These are phyloP conservation scores for Amanita thiersii DNA, from an alignment of 768 basidiomycete species.

Conservation along the genomic window DNA sequence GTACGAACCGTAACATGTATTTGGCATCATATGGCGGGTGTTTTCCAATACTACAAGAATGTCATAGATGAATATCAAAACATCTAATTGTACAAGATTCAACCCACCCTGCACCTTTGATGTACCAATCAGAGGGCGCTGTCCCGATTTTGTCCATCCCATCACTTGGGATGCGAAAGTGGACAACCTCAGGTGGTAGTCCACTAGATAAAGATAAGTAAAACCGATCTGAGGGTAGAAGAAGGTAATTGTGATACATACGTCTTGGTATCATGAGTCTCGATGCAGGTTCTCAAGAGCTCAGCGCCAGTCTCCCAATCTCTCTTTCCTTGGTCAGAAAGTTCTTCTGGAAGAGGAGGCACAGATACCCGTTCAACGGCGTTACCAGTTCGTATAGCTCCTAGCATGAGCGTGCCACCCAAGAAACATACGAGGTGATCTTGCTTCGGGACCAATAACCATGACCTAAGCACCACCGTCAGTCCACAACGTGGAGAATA, in stretches of 20 bases:
- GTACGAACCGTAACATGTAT: slow-evolving; percentile 75
- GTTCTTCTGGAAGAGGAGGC: slow-evolving; percentile 56
- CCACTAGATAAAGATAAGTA: slow-evolving; percentile 47
- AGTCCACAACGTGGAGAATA: neutral
- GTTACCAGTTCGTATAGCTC: slow-evolving; percentile 66
- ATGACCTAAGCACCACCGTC: slow-evolving; percentile 35
- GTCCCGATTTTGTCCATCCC: slow-evolving; percentile 33
- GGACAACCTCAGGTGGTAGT: slow-evolving; percentile 82
- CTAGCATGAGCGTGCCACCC: slow-evolving; percentile 86
- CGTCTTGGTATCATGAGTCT: slow-evolving; percentile 79
- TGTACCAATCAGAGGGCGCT: slow-evolving; percentile 77
- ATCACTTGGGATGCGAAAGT: slow-evolving; percentile 66
- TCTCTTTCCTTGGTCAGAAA: slow-evolving; percentile 53
- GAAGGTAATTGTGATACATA: slow-evolving; percentile 26
- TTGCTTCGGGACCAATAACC: slow-evolving; percentile 80
- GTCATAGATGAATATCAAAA: neutral
- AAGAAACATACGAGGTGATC: slow-evolving; percentile 96
- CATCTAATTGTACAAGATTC: neutral
- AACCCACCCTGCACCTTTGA: slow-evolving; percentile 68
- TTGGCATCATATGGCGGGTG: slow-evolving; percentile 71
- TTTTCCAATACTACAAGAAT: slow-evolving; percentile 20
- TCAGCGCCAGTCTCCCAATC: slow-evolving; percentile 81
- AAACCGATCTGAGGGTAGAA: neutral
- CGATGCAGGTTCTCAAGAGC: slow-evolving; percentile 82
- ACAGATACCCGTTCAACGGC: slow-evolving; percentile 45